Evolutionary conservation across 2,329 filamentous ascomycete genomes (phyloP).

Genomic region (Stagonosporopsis cucurbitacearum): DNA sequence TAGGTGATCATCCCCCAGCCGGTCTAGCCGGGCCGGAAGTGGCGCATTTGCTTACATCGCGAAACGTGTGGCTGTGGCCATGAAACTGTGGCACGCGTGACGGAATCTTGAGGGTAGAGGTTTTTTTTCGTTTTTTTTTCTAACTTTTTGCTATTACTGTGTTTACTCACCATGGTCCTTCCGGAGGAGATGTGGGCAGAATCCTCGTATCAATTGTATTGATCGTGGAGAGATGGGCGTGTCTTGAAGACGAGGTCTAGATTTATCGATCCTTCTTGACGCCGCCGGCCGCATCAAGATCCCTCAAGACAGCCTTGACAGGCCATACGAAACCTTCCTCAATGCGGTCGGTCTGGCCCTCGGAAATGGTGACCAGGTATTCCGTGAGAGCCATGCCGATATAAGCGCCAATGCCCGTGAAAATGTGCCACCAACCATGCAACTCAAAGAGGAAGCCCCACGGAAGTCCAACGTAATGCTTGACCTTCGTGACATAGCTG

Average conservation of each 20-base stretch:
- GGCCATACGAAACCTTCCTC: conserved; percentile 49
- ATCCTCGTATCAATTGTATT: background rate
- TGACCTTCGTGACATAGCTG: conserved; percentile 54
- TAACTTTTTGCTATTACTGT: background rate
- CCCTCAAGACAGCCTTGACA: conserved; percentile 38
- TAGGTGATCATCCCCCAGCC: conserved; percentile 8
- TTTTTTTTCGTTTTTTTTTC: background rate
- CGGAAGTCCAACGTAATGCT: conserved; percentile 59
- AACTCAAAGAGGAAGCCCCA: conserved; percentile 64
- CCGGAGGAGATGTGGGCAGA: background rate
- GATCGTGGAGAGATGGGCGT: conserved; percentile 2
- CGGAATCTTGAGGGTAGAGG: background rate
- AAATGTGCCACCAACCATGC: conserved; percentile 70
- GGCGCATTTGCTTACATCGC: conserved; percentile 1
- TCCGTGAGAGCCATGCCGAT: conserved; percentile 48
- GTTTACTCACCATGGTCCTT: background rate
- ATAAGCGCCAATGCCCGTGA: conserved; percentile 63
- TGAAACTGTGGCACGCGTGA: conserved; percentile 8
- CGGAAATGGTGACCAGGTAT: conserved; percentile 44
- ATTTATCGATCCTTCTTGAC: conserved; percentile 5
- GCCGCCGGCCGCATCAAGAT: conserved; percentile 29
- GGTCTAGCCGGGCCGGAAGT: conserved; percentile 1
- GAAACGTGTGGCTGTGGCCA: conserved; percentile 9
- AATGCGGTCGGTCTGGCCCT: conserved; percentile 31
- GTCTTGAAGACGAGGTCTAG: background rate